Evolutionary conservation across 2,329 filamentous ascomycete genomes (phyloP).

Genomic region (Aspergillus viridinutans): DNA sequence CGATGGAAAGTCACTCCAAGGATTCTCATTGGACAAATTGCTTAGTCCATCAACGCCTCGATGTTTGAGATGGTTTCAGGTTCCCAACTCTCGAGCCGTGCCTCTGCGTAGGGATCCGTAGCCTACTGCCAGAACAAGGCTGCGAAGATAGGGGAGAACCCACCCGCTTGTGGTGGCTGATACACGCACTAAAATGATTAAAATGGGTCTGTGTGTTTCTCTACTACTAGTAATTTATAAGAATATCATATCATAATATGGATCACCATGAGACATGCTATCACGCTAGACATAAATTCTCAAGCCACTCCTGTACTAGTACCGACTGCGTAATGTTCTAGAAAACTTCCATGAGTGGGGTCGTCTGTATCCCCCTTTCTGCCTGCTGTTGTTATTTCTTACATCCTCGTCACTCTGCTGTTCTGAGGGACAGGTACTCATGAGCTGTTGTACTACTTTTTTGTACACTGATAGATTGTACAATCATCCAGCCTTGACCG

Average conservation of each 20-base stretch:
- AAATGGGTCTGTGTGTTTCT: not conserved
- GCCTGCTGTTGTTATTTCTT: not conserved
- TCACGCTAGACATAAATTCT: not conserved
- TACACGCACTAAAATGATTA: not conserved
- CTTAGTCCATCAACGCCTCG: not conserved
- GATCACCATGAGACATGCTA: not conserved
- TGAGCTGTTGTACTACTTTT: no score
- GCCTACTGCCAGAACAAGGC: not conserved
- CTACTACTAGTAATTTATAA: not conserved
- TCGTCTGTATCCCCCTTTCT: not conserved
- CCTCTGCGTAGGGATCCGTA: not conserved
- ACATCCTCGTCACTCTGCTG: not conserved
- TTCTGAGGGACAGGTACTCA: no score
- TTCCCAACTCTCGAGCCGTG: not conserved
- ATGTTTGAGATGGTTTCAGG: not conserved
- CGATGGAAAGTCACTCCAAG: no score
- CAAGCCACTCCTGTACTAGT: not conserved
- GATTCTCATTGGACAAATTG: not conserved
- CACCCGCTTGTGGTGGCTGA: not conserved
- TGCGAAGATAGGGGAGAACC: not conserved
- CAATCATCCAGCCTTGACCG: no score
- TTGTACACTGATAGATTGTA: no score
- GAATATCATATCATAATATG: not conserved
- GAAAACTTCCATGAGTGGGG: not conserved
- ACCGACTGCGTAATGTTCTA: not conserved